Conservation (phyloP, 2,329 filamentous ascomycete species). For the Mollisia scopiformis region DNA sequence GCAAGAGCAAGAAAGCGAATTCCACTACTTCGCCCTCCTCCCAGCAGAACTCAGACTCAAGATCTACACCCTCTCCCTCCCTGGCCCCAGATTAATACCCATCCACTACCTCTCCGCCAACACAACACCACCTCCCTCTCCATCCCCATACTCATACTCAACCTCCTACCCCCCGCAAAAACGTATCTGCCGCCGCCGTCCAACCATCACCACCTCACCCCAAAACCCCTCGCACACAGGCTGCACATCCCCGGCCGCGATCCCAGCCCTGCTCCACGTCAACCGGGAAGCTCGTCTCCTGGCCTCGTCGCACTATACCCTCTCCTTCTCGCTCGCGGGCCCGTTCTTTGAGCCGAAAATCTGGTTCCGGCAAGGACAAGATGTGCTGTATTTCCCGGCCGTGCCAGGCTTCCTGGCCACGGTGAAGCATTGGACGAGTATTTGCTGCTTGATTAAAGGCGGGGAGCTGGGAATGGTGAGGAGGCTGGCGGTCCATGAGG, state of each 20-base stretch:
- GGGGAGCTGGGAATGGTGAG: no score
- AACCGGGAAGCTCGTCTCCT: constrained; percentile 14
- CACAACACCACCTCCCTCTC: neutral
- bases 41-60: constrained; percentile 26
- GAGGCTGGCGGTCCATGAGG: constrained; percentile 21
- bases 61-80: constrained; percentile 26
- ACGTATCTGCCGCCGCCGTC: neutral
- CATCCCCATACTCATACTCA: neutral
- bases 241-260: constrained; percentile 5
- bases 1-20: neutral
- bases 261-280: constrained; percentile 18
- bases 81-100: constrained; percentile 20
- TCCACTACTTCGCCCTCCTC: constrained; percentile 23
- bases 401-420: neutral
- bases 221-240: no score
- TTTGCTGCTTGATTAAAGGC: no score
- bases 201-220: neutral
- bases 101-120: constrained; percentile 12
- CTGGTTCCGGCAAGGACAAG: neutral
- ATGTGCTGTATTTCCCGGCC: constrained; percentile 16
- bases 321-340: constrained; percentile 15
- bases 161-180: neutral
- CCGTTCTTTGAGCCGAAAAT: neutral
- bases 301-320: constrained; percentile 12
- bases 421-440: constrained; percentile 20